phyloP scores from a whole-genome alignment of 2,329 filamentous ascomycete species.

The Botrytis aclada region DNA sequence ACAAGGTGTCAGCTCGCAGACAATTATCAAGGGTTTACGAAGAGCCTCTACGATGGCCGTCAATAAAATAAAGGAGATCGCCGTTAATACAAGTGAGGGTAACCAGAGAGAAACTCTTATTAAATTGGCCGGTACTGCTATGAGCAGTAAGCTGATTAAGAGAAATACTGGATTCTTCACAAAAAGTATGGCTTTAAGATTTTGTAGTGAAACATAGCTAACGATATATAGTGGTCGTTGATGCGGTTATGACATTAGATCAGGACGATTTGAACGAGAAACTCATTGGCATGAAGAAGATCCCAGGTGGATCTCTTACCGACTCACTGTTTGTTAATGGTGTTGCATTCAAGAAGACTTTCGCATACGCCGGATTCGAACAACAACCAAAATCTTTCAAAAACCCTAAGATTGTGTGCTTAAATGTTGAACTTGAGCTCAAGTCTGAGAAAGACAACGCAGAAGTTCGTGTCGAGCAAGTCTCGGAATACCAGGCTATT shows the following conservation, averaged over 20 bases:
- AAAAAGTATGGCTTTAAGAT: conserved; percentile 64
- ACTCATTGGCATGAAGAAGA: conserved; percentile 97
- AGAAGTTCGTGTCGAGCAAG: conserved; percentile 95
- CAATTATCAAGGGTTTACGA: conserved; percentile 93
- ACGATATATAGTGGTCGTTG: conserved; percentile 76
- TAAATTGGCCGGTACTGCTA: conserved; percentile 91
- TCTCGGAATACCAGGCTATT: conserved; percentile 98
- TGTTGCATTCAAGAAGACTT: conserved; percentile 99
- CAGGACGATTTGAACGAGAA: conserved; percentile 97
- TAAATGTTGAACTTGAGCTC: conserved; percentile 96
- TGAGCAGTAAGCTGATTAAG: conserved; percentile 99
- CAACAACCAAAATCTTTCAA: conserved; percentile 96
- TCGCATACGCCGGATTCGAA: conserved; percentile 98
- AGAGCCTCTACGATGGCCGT: conserved; percentile 86
- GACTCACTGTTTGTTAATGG: conserved; percentile 97
- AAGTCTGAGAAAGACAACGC: conserved; percentile 99
- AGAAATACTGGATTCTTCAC: conserved; percentile 96
- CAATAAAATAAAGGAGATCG: conserved; percentile 99
- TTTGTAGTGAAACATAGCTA: conserved; percentile 31
- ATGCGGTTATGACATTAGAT: conserved; percentile 91
- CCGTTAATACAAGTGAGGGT: conserved; percentile 76
- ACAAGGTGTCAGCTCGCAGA: conserved; percentile 94
- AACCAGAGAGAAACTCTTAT: conserved; percentile 83
- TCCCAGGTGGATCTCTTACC: conserved; percentile 91
- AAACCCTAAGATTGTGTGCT: conserved; percentile 92